Evolutionary conservation across 2,329 filamentous ascomycete genomes (phyloP).

Genomic region (Calonectria leucothoes): DNA sequence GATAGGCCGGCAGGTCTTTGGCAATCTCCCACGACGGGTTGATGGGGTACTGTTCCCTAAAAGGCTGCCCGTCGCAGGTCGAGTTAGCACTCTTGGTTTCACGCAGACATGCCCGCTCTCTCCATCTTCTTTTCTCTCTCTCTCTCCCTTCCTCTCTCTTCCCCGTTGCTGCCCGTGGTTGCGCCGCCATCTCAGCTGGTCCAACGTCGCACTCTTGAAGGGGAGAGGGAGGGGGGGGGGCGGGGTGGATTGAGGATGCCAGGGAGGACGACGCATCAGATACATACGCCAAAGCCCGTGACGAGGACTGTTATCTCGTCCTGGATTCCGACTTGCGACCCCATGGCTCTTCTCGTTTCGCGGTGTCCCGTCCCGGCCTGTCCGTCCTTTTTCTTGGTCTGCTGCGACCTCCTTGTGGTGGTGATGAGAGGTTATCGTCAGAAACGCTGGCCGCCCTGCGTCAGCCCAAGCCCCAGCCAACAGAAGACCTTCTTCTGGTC

Average conservation of each 20-base stretch:
- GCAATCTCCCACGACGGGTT: constrained; percentile 89
- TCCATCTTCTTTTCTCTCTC: background rate
- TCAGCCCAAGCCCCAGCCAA: background rate
- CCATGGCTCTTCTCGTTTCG: constrained; percentile 40
- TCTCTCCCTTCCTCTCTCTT: too few species aligned
- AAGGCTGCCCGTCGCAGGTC: constrained; percentile 68
- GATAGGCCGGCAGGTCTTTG: constrained; percentile 71
- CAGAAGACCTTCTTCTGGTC: background rate
- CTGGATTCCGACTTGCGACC: constrained; percentile 48
- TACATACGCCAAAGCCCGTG: constrained; percentile 70
- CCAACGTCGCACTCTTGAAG: background rate
- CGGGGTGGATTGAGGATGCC: constrained; percentile 13
- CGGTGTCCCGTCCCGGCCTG: background rate
- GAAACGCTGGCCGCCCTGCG: background rate
- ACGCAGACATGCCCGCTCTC: background rate
- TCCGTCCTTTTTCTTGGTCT: background rate
- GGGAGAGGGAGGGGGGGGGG: background rate
- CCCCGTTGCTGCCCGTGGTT: too few species aligned
- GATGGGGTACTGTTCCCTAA: constrained; percentile 75
- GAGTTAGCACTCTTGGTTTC: constrained; percentile 26
- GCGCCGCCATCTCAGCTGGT: constrained; percentile 9
- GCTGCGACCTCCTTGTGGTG: background rate
- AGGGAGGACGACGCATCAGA: background rate
- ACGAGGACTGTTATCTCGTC: constrained; percentile 69
- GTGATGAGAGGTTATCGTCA: constrained; percentile 2